These are phyloP conservation scores for Colletotrichum noveboracense DNA, from an alignment of 2,329 filamentous ascomycete genomes.

Conservation along the genomic window DNA sequence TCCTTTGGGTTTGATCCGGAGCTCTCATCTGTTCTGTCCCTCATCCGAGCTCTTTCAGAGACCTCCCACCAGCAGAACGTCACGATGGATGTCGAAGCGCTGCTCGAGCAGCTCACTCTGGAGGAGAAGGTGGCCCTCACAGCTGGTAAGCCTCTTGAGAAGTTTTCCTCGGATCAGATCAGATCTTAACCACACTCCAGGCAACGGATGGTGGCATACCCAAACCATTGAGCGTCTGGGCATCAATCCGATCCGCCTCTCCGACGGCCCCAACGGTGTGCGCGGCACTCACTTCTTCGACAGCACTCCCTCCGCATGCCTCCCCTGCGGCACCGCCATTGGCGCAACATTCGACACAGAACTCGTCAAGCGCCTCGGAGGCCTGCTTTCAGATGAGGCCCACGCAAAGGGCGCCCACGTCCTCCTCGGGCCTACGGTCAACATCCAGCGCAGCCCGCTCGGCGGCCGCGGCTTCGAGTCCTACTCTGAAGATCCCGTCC, in stretches of 20 bases:
- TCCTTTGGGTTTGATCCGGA: background rate
- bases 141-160: background rate
- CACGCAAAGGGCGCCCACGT: constrained; percentile 62
- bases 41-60: background rate
- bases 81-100: constrained; percentile 18
- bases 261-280: constrained; percentile 40
- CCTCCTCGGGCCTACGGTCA: constrained; percentile 66
- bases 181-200: background rate
- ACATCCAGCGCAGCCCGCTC: constrained; percentile 64
- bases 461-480: constrained; percentile 66
- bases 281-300: constrained; percentile 73
- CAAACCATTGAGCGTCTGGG: constrained; percentile 16
- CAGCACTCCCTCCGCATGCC: constrained; percentile 62
- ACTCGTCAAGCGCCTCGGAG: constrained; percentile 55
- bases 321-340: constrained; percentile 63
- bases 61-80: background rate
- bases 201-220: constrained; percentile 25
- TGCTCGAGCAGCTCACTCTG: constrained; percentile 20
- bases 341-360: constrained; percentile 62
- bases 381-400: constrained; percentile 56
- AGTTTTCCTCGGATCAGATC: too few relatives aligned
- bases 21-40: background rate
- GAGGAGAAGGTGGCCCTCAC: constrained; percentile 22
- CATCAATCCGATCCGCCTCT: constrained; percentile 19
- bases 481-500: constrained; percentile 61